Evolutionary conservation across 768 basidiomycete species (phyloP).

Genomic region (Tubosaeta sp.): DNA sequence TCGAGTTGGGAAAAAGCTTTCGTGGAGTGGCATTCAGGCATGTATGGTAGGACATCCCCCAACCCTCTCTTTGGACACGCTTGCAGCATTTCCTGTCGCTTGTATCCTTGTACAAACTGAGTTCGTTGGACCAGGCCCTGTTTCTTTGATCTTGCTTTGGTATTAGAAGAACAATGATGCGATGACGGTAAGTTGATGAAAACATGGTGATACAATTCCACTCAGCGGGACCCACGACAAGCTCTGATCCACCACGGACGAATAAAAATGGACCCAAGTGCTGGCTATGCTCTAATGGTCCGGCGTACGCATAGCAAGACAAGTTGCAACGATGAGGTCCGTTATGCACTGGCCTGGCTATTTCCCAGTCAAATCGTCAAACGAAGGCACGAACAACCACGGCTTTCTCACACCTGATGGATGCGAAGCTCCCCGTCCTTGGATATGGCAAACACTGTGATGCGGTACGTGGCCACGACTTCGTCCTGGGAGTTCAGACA

Average conservation of each 20-base stretch:
- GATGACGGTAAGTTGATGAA: neutral
- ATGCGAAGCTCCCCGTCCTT: slow-evolving; percentile 31
- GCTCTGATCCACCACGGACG: neutral
- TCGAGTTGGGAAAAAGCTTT: slow-evolving; percentile 20
- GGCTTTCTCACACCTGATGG: slow-evolving; percentile 21
- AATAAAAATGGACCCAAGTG: neutral
- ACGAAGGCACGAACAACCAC: neutral
- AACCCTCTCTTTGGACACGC: neutral
- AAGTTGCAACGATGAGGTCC: slow-evolving; percentile 30
- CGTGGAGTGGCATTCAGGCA: slow-evolving; percentile 22
- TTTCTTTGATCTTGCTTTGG: neutral
- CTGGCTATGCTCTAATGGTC: slow-evolving; percentile 18
- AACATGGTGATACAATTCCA: too few species aligned
- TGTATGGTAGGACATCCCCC: slow-evolving; percentile 17
- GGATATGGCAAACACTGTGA: slow-evolving; percentile 25
- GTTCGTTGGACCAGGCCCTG: neutral
- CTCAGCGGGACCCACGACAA: too few species aligned
- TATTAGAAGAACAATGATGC: neutral
- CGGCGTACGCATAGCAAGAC: slow-evolving; percentile 29
- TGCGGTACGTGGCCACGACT: slow-evolving; percentile 30
- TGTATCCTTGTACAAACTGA: neutral
- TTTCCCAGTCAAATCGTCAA: slow-evolving; percentile 2
- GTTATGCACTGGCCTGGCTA: slow-evolving; percentile 24
- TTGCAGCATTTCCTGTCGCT: neutral
- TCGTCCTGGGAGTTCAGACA: slow-evolving; percentile 20